Base-by-base conservation (phyloP, 2,329 filamentous ascomycete genomes). In the Coniella vitis region DNA sequence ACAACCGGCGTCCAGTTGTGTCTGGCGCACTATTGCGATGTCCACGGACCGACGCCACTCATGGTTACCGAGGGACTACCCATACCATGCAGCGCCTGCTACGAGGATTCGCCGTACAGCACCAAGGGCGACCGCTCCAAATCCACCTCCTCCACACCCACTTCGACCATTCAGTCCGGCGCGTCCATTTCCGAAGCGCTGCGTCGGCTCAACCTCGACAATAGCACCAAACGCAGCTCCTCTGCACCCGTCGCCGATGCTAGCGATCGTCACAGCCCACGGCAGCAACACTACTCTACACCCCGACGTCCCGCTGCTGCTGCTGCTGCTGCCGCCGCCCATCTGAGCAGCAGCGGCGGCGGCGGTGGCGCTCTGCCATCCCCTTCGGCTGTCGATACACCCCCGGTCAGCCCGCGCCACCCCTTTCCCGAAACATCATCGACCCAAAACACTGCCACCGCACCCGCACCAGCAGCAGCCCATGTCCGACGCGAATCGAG, bases 11-110 rank as follows among this genome's bases (percentile, higher is more conserved):
- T 79, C 51, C 75, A 85, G 81, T 69, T 85, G 61, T 84, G 80
- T 63, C 73, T 86, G 58, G 82, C 82, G 59, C 81, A 85, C 63
- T 85, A 84, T 62, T 86, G 82, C 72, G 82, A 86, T 63, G 72
- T 79, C 54, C 82, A 86, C 66, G 82, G 82, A 54, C 82, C 82
- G 42, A 85, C 81, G 40, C 81, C 81, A 43, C 65, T 86, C 51
- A 83, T 86, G 77, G 81, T 84, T 59, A 86, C 82, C 32, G 81
- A 86, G 62, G 81, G 80, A 42, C 66, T 83, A 13, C 78, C 79
- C 2, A 76, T 79, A 12, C 72, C 76, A 41, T 86, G 82, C 60
- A 69, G 70, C 49, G 69, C 73, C 57, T 86, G 82, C 61, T 77
- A 72, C 59, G 76, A 83, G 53, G 55, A 60, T 38, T 63, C 67